Percentiles rank a stretch among this genome's conserved stretches.
Conservation (phyloP, 768 basidiomycete species). For the Lactarius tabidus region DNA sequence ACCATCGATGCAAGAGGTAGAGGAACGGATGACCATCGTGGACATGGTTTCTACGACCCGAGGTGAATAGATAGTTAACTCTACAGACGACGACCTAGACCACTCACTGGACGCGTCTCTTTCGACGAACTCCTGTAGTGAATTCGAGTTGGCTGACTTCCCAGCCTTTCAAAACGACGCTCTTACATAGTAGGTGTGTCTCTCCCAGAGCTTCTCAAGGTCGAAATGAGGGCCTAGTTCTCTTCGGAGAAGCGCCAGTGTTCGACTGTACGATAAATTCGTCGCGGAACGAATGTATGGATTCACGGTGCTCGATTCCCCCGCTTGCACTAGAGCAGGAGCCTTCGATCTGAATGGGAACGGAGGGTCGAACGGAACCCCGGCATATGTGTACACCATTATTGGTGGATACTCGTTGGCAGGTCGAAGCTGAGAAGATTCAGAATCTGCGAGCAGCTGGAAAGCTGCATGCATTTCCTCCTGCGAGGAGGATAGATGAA, state of each 20-base stretch:
- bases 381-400: slow-evolving; percentile 36
- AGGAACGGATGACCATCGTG: slow-evolving; percentile 35
- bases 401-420: slow-evolving; percentile 31
- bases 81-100: neutral
- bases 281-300: slow-evolving; percentile 38
- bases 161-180: neutral
- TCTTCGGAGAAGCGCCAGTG: slow-evolving; percentile 36
- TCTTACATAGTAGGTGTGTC: slow-evolving; percentile 43
- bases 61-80: neutral
- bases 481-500: slow-evolving; percentile 38
- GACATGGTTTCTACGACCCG: slow-evolving; percentile 38
- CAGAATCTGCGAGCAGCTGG: slow-evolving; percentile 28
- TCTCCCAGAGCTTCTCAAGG: slow-evolving; percentile 45
- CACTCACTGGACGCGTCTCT: slow-evolving; percentile 38
- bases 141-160: neutral
- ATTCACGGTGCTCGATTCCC: slow-evolving; percentile 29
- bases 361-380: slow-evolving; percentile 35
- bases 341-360: slow-evolving; percentile 36
- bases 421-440: slow-evolving; percentile 29
- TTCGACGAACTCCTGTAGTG: slow-evolving; percentile 37
- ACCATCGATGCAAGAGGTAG: neutral
- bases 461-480: slow-evolving; percentile 35
- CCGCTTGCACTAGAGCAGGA: slow-evolving; percentile 31
- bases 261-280: slow-evolving; percentile 37
- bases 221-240: slow-evolving; percentile 42